A percentile compares a stretch with the other conserved stretches of the same genome.
These are phyloP conservation scores for Tolypocladium sp. DNA, from an alignment of 2,329 filamentous ascomycete species.

Conservation along the genomic window DNA sequence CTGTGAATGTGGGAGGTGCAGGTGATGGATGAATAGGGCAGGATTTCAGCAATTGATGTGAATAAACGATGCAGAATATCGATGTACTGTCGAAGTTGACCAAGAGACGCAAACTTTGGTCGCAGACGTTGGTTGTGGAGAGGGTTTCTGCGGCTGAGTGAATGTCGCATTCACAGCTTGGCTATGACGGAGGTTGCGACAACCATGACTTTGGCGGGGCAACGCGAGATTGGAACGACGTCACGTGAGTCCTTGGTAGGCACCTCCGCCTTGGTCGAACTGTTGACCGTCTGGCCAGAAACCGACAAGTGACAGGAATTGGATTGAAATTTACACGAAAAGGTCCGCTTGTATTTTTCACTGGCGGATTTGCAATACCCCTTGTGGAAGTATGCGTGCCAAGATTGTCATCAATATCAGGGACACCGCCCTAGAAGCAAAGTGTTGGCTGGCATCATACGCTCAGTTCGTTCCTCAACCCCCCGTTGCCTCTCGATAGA, in stretches of 20 bases:
- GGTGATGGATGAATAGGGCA: neutral
- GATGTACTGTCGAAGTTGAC: neutral
- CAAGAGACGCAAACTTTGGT: neutral
- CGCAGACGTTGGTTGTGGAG: neutral
- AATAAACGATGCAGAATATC: neutral
- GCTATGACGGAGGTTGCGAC: constrained; percentile 3
- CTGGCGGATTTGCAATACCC: neutral
- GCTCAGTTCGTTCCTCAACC: constrained; percentile 25
- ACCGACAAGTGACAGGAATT: too few species aligned
- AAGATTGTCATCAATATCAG: neutral
- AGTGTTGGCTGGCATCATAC: neutral
- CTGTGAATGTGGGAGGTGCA: neutral
- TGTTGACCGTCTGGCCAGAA: neutral
- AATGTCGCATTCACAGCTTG: neutral
- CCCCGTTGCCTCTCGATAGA: constrained; percentile 79
- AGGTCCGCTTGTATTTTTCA: neutral
- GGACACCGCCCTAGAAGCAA: neutral
- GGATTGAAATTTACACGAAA: neutral
- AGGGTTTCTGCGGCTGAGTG: neutral
- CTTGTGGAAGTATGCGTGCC: neutral
- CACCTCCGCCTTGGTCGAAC: too few species aligned
- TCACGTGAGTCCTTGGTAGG: constrained; percentile 33
- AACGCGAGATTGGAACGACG: constrained; percentile 40
- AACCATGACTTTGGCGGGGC: constrained; percentile 37
- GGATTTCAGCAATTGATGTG: neutral